These are phyloP conservation scores for Panellus pusillus DNA, from an alignment of 768 basidiomycete species.

Conservation along the genomic window DNA sequence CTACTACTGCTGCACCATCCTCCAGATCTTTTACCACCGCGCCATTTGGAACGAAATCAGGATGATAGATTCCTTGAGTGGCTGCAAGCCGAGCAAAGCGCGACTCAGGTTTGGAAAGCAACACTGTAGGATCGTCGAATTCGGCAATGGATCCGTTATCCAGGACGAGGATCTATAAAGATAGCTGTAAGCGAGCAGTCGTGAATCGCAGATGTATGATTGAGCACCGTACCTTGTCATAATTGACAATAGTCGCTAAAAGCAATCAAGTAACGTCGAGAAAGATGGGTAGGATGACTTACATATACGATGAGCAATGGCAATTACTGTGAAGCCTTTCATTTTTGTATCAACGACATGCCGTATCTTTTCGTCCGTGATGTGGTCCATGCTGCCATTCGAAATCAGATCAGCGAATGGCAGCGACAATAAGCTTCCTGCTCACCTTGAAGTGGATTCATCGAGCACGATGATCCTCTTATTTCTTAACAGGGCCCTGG, in stretches of 20 bases:
- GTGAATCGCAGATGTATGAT: neutral
- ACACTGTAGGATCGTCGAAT: constrained; percentile 3
- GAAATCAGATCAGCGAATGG: neutral
- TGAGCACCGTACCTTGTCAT: constrained; percentile 8
- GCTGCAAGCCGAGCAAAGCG: constrained; percentile 15
- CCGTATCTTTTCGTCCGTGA: constrained; percentile 16
- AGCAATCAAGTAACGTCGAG: neutral
- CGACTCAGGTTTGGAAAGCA: constrained; percentile 13
- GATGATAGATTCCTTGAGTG: constrained; percentile 15
- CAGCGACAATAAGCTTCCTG: neutral
- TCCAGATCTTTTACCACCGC: constrained; percentile 1
- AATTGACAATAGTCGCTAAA: constrained; percentile 13
- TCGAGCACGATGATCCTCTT: constrained; percentile 14
- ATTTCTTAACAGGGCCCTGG: constrained; percentile 10
- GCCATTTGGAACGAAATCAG: constrained; percentile 3
- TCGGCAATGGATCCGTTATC: constrained; percentile 12
- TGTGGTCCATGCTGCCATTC: constrained; percentile 14
- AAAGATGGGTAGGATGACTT: neutral
- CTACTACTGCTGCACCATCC: constrained; percentile 4
- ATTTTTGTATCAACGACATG: constrained; percentile 14
- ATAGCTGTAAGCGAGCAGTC: neutral
- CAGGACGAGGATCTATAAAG: constrained; percentile 10
- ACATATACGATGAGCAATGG: constrained; percentile 18
- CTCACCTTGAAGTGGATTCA: constrained; percentile 15
- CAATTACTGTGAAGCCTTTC: constrained; percentile 13